Base-by-base conservation (phyloP, 805 yeast genomes). In the Starmerella sirachaensis region DNA sequence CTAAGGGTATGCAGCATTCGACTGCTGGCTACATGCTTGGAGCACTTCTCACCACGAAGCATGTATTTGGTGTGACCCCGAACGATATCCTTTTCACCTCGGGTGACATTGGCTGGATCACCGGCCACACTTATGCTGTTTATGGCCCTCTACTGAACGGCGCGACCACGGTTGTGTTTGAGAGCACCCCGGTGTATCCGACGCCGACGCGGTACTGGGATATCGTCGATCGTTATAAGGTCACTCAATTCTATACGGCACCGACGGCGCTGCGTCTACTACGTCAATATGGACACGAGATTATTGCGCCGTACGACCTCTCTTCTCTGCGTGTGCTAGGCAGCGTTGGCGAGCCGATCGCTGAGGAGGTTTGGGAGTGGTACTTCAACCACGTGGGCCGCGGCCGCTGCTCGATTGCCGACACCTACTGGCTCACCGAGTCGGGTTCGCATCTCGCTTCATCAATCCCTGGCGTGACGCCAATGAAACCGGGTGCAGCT, bases 361-460 rank as follows among this genome's bases (percentile, higher is more conserved):
- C 96, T 32, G 84, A 93, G 42, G 98, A 91, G 60, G 76, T 91
- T 50, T 91, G 97, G 97, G 93, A 84, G 60, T 91, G 98, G 98
- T 91, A 91, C 64, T 75, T 81, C 59, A 88, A 82, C 53, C 73
- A 81, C 59, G 77, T 91, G 53, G 98, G 98, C 56, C 79, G 85
- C 54, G 75, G 76, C 43, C 71, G 82, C 58, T 82, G 93, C 56
- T 94, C 85, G 54, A 78, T 88, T 51, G 77, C 83, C 54, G 98
- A 91, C 64, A 91, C 98, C 31, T 85, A 85, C 72, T 91, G 98
- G 98, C 95, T 86, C 68, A 91, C 97, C 26, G 98, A 91, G 66
- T 78, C 94, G 11, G 98, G 98, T 39, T 80, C 95, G 24, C 96
- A 88, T 58, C 69, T 91, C 60, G 79, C 91, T 60, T 79, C 95